Base-by-base conservation (phyloP, 1,284 basidiomycete species). In the Apiotrichum siamense region DNA sequence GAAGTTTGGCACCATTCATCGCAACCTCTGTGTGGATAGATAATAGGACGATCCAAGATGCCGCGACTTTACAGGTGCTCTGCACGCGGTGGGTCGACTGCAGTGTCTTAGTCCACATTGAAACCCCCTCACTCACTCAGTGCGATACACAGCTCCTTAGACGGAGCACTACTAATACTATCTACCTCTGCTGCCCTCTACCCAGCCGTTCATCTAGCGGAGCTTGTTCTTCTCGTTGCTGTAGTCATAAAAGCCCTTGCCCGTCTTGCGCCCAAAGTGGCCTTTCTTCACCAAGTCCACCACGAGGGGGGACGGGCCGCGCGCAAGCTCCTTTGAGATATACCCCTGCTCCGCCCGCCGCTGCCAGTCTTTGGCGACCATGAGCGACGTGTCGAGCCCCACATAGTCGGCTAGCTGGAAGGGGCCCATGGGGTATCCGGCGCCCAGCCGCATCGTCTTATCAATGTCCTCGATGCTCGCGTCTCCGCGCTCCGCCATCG, bases 401-500 rank as follows among this genome's bases (percentile, higher is more conserved):
- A 79, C 77, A 43, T 78, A 76, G 62, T 81, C 80, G 26, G 77
- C 74, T 2, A 81, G 73, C 65, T 80, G 78, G 59, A 81, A 77
- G 13, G 80, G 80, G 25, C 43, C 63, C 70, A 67, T 53, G 70
- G 69, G 72, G 58, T 74, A 70, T 6, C 80, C 79, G 2, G 79
- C 79, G 15, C 80, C 80, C 15, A 81, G 74, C 65, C 79, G 79
- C 80, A 81, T 81, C 17, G 80, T 80, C 17, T 72, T 76, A 63
- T 81, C 80, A 49, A 81, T 75, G 63, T 81, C 80, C 64, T 79
- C 74, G 3, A 77, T 65, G 2, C 77, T 75, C 1, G 80, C 80
- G 46, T 81, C 80, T 3, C 79, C 79, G 29, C 80, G 74, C 64
- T 81, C 80, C 20, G 80, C 72, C 75, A 81, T 79, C 29, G 78